phyloP scores from a whole-genome alignment of 2,329 filamentous ascomycete genomes.

The Trichothecium roseum region DNA sequence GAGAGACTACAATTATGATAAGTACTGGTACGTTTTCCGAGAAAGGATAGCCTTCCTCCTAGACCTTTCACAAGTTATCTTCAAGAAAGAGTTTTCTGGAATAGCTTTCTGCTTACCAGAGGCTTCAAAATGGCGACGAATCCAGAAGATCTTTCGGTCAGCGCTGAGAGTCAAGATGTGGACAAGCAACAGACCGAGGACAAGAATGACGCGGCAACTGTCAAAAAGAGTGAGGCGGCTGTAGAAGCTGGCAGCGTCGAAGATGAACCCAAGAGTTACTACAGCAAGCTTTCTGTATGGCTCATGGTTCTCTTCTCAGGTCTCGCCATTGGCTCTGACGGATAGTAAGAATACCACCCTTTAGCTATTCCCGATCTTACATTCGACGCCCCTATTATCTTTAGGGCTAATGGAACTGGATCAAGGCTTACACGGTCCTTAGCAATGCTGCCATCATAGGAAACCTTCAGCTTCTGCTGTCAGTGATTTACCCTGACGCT shows the following conservation, averaged over 20 bases:
- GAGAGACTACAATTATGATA: too few species aligned
- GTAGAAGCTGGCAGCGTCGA: conserved; percentile 10
- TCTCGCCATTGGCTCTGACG: conserved; percentile 34
- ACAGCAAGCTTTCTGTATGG: conserved; percentile 29
- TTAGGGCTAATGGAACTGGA: neutral
- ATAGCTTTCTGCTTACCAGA: too few species aligned
- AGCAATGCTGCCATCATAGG: conserved; percentile 34
- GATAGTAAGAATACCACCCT: conserved; percentile 19
- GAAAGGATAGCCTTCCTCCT: too few species aligned
- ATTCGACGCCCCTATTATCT: conserved; percentile 2
- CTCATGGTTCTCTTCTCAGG: conserved; percentile 34
- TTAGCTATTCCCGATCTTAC: conserved; percentile 1
- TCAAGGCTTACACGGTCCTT: too few species aligned
- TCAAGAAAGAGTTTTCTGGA: too few species aligned
- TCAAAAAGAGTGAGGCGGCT: conserved; percentile 6
- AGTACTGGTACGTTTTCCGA: too few species aligned
- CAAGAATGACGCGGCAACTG: conserved; percentile 2
- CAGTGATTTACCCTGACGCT: conserved; percentile 28
- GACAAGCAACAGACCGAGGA: conserved; percentile 1
- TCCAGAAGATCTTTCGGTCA: too few species aligned
- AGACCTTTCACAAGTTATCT: too few species aligned
- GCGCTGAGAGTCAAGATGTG: too few species aligned
- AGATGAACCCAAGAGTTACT: conserved; percentile 15
- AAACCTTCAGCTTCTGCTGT: conserved; percentile 30
- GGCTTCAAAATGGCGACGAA: too few species aligned